These are phyloP conservation scores for Arthrobotrys sinensis DNA, from an alignment of 2,329 filamentous ascomycete genomes.

Conservation along the genomic window DNA sequence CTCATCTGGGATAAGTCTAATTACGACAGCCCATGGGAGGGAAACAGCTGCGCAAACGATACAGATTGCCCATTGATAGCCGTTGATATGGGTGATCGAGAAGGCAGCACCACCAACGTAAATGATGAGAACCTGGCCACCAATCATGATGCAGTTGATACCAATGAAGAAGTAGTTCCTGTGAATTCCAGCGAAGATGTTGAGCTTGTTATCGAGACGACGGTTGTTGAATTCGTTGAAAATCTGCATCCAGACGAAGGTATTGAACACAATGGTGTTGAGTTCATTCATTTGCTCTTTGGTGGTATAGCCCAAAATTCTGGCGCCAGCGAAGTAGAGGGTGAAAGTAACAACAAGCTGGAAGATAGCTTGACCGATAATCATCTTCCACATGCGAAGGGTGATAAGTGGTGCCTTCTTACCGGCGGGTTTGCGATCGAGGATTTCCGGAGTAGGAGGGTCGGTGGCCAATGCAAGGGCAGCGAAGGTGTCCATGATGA, in stretches of 20 bases:
- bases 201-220: conserved; percentile 92
- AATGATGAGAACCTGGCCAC: conserved; percentile 89
- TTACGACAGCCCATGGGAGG: conserved; percentile 83
- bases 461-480: conserved; percentile 91
- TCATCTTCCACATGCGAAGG: conserved; percentile 99
- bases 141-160: conserved; percentile 90
- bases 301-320: conserved; percentile 75
- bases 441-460: conserved; percentile 84
- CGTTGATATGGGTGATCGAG: conserved; percentile 78
- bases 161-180: conserved; percentile 90
- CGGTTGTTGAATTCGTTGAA: conserved; percentile 97
- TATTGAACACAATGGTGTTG: conserved; percentile 92
- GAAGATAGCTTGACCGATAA: conserved; percentile 90
- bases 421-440: conserved; percentile 83
- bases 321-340: conserved; percentile 81
- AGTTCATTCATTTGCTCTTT: conserved; percentile 72
- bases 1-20: conserved; percentile 86
- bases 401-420: conserved; percentile 85
- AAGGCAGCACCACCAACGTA: conserved; percentile 88
- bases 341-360: conserved; percentile 85
- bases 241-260: conserved; percentile 99
- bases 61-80: conserved; percentile 88
- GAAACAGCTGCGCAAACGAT: conserved; percentile 87
- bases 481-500: conserved; percentile 97
- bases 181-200: conserved; percentile 90